A percentile compares a stretch with the other conserved stretches of the same genome.
Evolutionary conservation across 2,329 filamentous ascomycete genomes (phyloP).

Genomic region (Ophiocordyceps polyrhachis-furcata): DNA sequence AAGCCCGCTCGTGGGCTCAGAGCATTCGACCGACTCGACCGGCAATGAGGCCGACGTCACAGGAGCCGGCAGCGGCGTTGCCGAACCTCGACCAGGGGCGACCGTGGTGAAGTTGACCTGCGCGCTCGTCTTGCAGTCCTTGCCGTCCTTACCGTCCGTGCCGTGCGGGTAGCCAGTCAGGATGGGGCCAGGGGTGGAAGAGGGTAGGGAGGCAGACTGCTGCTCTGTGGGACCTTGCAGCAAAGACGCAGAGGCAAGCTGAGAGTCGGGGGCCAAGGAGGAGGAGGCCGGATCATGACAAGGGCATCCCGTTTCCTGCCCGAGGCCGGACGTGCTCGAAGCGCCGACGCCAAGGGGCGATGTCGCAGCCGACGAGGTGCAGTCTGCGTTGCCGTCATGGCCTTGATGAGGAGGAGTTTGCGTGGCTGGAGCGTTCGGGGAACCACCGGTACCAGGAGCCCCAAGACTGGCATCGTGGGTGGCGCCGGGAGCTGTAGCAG

Average conservation of each 20-base stretch:
- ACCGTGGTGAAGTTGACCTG: not conserved
- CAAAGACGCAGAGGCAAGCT: not conserved
- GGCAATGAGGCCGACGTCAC: not conserved
- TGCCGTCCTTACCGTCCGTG: not conserved
- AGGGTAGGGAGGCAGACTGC: not conserved
- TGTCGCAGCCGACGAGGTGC: not conserved
- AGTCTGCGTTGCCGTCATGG: not conserved
- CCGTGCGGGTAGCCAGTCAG: not conserved
- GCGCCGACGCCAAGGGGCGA: not conserved
- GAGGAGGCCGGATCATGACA: not conserved
- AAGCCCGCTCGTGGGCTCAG: not conserved
- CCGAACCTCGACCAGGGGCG: not conserved
- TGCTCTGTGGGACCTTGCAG: not conserved
- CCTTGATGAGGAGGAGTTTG: not conserved
- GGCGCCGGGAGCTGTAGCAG: constrained; percentile 1
- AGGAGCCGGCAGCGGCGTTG: not conserved
- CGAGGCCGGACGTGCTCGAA: not conserved
- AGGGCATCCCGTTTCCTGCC: not conserved
- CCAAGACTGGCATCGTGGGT: not conserved
- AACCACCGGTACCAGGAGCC: not conserved
- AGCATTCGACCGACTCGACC: not conserved
- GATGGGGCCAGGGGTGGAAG: not conserved
- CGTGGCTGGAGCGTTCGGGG: not conserved
- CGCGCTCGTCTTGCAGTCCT: not conserved
- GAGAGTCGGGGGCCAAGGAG: not conserved